A percentile compares a stretch with the other conserved stretches of the same genome.
phyloP scores from a whole-genome alignment of 768 basidiomycete species.

The Coprinopsis sp. region DNA sequence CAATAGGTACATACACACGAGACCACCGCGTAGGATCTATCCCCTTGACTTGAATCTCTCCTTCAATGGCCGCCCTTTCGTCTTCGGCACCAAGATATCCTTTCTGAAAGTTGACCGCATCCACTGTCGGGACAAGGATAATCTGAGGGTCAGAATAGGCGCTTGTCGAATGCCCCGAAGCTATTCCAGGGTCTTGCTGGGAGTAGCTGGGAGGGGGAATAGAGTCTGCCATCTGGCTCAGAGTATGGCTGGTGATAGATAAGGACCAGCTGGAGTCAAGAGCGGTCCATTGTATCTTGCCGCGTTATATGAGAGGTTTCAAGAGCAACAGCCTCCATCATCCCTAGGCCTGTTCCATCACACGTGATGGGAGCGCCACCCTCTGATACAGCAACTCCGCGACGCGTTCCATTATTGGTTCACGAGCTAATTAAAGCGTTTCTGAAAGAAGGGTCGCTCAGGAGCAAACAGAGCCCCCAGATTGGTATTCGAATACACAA shows the following conservation, averaged over 20 bases:
- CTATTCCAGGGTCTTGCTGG: slow-evolving; percentile 36
- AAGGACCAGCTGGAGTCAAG: too few species aligned
- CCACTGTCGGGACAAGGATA: slow-evolving; percentile 65
- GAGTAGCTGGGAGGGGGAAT: slow-evolving; percentile 66
- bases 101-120: slow-evolving; percentile 76
- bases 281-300: background rate
- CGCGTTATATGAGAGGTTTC: slow-evolving; percentile 1
- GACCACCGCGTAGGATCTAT: slow-evolving; percentile 52
- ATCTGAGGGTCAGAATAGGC: slow-evolving; percentile 50
- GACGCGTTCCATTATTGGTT: background rate
- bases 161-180: slow-evolving; percentile 16
- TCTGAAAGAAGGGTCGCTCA: too few species aligned
- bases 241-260: too few species aligned
- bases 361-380: background rate
- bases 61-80: slow-evolving; percentile 79
- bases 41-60: slow-evolving; percentile 83
- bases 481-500: too few species aligned
- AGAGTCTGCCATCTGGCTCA: too few species aligned
- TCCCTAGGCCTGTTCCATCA: too few species aligned
- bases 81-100: slow-evolving; percentile 82
- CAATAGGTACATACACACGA: slow-evolving; percentile 57
- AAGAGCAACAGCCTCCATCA: slow-evolving; percentile 5
- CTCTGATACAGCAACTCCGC: background rate
- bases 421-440: too few species aligned
- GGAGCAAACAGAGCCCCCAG: too few species aligned